Evolutionary conservation across 495 filamentous ascomycete genomes (phyloP).

Genomic region (Lasiosphaeria hispida): DNA sequence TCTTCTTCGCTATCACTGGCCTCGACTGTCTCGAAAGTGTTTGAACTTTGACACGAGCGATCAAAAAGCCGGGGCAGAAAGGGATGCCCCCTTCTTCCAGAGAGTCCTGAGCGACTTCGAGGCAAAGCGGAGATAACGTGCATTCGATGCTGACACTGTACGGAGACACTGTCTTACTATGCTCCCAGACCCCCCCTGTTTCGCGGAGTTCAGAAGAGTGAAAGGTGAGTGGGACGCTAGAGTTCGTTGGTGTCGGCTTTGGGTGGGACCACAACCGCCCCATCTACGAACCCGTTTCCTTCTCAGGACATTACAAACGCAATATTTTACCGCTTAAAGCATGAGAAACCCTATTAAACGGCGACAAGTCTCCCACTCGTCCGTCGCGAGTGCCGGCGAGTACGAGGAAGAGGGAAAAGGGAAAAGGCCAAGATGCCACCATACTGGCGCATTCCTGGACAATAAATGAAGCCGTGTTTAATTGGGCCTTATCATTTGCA

Average conservation of each 20-base stretch:
- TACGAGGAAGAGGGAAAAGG: neutral
- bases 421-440: neutral
- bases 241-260: no score
- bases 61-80: constrained; percentile 15
- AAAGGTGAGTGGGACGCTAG: no score
- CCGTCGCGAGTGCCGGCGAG: no score
- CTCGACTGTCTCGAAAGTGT: constrained; percentile 29
- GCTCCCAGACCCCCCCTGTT: neutral
- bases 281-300: no score
- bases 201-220: neutral
- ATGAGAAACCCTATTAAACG: no score
- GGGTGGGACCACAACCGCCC: no score
- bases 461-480: constrained; percentile 7
- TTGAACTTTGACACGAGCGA: constrained; percentile 30
- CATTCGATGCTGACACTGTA: neutral
- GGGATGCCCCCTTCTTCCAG: constrained; percentile 6
- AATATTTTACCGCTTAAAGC: no score
- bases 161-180: neutral
- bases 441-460: neutral
- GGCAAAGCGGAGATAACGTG: constrained; percentile 7
- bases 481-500: constrained; percentile 7
- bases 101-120: neutral
- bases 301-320: no score
- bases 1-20: constrained; percentile 8
- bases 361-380: no score